Conservation (phyloP, 306 rosid genomes). For the Canavalia gladiata region DNA sequence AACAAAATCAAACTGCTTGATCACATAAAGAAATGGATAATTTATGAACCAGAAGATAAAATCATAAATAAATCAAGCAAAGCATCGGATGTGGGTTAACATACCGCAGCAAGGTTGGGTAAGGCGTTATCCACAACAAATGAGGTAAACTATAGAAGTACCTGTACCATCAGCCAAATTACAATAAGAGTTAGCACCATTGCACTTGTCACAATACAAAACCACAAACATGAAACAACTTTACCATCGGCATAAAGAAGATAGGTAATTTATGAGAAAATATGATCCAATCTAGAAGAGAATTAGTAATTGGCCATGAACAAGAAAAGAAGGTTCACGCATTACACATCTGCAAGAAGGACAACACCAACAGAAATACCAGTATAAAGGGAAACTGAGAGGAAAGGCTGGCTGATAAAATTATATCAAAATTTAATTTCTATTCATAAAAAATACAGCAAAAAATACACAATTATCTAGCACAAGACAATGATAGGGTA, state of each 20-base stretch:
- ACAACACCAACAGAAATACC: slow-evolving; percentile 1
- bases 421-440: slow-evolving; percentile 16
- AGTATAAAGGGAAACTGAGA: not conserved
- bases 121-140: slow-evolving; percentile 81
- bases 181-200: slow-evolving; percentile 32
- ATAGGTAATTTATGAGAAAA: not conserved
- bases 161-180: slow-evolving; percentile 65
- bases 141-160: slow-evolving; percentile 88
- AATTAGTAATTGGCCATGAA: not conserved
- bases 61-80: slow-evolving; percentile 7
- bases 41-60: slow-evolving; percentile 9
- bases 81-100: slow-evolving; percentile 19
- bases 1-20: slow-evolving; percentile 74
- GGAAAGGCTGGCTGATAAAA: slow-evolving; percentile 25
- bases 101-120: slow-evolving; percentile 75
- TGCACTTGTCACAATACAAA: slow-evolving; percentile 21
- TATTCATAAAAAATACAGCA: slow-evolving; percentile 17
- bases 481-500: slow-evolving; percentile 26
- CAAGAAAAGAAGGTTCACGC: slow-evolving; percentile 19
- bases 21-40: slow-evolving; percentile 30
- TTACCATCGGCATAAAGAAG: not conserved
- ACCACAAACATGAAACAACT: not conserved
- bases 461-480: not conserved
- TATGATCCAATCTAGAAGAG: not conserved
- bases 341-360: slow-evolving; percentile 16